phyloP scores from a whole-genome alignment of 208 protist genomes.

The Endotrypanum monterogeii region DNA sequence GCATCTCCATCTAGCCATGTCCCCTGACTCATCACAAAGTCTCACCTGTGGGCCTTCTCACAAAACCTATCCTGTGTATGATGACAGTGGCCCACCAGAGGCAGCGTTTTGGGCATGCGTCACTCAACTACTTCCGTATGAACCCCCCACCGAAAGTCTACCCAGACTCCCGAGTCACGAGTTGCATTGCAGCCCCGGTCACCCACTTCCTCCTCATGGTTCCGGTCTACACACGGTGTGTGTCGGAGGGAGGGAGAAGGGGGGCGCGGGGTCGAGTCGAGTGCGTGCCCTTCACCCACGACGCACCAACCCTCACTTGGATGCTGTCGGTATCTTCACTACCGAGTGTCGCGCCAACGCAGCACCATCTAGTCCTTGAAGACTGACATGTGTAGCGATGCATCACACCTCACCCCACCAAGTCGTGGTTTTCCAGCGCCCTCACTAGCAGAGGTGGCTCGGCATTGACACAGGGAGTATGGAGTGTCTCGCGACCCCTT shows the following conservation, averaged over 20 bases:
- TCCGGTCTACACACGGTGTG: not conserved
- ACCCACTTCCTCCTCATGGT: not conserved
- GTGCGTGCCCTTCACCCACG: not conserved
- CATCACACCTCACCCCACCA: not conserved
- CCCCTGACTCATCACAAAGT: too few species aligned
- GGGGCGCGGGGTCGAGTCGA: not conserved
- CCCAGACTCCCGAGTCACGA: too few species aligned
- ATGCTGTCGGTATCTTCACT: not conserved
- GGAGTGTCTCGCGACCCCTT: not conserved
- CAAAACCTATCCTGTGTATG: too few species aligned
- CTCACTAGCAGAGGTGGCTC: not conserved
- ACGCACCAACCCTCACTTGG: not conserved
- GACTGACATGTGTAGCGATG: not conserved
- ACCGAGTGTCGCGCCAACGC: not conserved
- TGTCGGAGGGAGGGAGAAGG: not conserved
- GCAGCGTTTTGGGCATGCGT: too few species aligned
- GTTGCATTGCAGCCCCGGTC: too few species aligned
- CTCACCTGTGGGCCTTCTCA: too few species aligned
- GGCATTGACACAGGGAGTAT: not conserved
- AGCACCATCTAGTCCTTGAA: not conserved
- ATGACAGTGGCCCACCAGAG: too few species aligned
- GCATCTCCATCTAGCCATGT: too few species aligned
- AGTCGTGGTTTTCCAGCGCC: not conserved
- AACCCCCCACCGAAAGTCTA: too few species aligned
- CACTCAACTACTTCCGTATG: too few species aligned